Base-by-base conservation (phyloP, 2,329 filamentous ascomycete species). In the Amauroascus verrucosus region DNA sequence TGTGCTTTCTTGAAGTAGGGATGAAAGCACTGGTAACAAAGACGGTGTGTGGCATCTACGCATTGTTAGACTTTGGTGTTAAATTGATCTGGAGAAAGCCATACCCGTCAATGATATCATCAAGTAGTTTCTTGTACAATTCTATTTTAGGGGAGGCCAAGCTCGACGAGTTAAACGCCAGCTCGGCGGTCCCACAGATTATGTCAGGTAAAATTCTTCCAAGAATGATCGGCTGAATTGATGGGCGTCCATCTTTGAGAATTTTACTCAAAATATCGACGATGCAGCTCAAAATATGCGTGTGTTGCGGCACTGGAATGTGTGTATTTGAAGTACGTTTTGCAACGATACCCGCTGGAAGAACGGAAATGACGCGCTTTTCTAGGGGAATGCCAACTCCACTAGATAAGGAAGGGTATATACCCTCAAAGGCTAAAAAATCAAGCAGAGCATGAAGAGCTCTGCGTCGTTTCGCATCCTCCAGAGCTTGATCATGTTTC, bases 321-420 rank as follows among this genome's bases (percentile, higher is more conserved):
- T 11, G 56, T 58, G 33, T 58, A 59, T 8, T 58, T 57, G 16
- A 58, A 32, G 60, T 51, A 28, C 68, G 65, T 53, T 66, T 70
- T 30, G 71, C 68, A 58, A 72, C 67, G 16, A 73, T 67, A 0
- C 71, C 71, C 6, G 65, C 62, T 6, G 71, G 70, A 20, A 74
- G 55, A 13, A 70, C 68, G 22, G 71, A 72, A 38, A 72, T 70
- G 6, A 74, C 65, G 46, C 71, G 65, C 53, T 70, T 64, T 56
- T 73, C 70, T 11, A 73, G 59, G 9, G 71, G 71, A 44, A 74
- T 69, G 1, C 71, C 71, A 40, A 72, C 70, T 18, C 71, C 71
- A 18, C 61, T 56, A 13, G 71, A 72, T 14, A 73, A 61, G 5
- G 63, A 72, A 5, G 71, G 71, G 57, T 73, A 73, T 22, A 74